Base-by-base conservation (phyloP, 495 filamentous ascomycete species). In the Cenococcum geophilum region DNA sequence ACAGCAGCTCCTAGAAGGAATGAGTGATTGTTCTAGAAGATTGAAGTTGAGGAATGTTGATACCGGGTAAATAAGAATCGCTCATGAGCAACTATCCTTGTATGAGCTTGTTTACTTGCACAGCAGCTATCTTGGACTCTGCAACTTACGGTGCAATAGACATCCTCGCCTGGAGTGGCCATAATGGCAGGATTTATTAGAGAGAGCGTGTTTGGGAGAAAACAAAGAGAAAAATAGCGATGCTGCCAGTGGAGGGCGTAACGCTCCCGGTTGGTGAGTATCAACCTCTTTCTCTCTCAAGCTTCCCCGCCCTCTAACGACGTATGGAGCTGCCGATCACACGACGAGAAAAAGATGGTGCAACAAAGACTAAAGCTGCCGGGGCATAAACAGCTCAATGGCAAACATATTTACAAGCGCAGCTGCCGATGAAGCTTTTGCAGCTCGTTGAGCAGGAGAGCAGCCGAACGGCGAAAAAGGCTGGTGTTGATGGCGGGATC, bases 1-100 rank as follows among this genome's bases (percentile, higher is more conserved):
- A 99, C 92, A 60, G 92, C 83, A 59, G 92, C 92, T 72, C 93
- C 91, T 92, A 61, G 18, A 61, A 23, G 53, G 64, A 65, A 63
- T 66, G 10, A 62, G 47, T 55, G 9, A 59, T 34, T 49, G 18
- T 35, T 58, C 18, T 9, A 35, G 14, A 5, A 36, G 27, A 16
- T 10, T 27, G 0, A 35, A 23, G 16, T 4, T 20, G 10, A 9
- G 47, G 55, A 27, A 23, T 56, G 55, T 51, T 48, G 61, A 23
- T 67, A 95, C 92, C 92, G 71, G 92, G 92, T 34, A 98, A 82
- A 73, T 97, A 98, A 65, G 79, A 76, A 76, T 98, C 91, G 71
- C 85, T 95, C 76, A 93, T 76, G 54, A 98, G 82, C 73, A 97
- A 89, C 90, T 95, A 65, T 37, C 69, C 21, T 54, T 52, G 63